These are phyloP conservation scores for Rhodomyrtus tomentosa DNA, from an alignment of 345 rosid genomes.

Conservation along the genomic window DNA sequence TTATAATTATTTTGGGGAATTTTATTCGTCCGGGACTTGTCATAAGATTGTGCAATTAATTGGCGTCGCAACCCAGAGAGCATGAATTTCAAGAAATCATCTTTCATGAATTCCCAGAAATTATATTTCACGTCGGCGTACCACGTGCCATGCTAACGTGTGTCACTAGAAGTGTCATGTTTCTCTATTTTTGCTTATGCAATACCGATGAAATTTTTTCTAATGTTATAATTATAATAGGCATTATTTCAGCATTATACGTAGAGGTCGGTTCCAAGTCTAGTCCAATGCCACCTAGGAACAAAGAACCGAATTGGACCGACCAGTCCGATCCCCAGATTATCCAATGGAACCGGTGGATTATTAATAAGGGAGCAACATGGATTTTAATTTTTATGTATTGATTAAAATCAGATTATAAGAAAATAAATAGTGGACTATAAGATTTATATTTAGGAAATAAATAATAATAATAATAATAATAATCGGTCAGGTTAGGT, in stretches of 20 bases:
- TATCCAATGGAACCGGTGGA: no score
- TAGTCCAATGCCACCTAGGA: no score
- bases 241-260: background rate
- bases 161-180: background rate
- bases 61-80: background rate
- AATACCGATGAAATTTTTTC: background rate
- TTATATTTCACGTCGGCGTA: background rate
- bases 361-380: no score
- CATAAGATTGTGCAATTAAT: background rate
- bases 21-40: background rate
- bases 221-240: background rate
- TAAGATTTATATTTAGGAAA: no score
- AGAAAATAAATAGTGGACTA: no score
- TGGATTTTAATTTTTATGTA: no score
- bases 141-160: background rate
- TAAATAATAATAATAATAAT: no score
- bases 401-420: no score
- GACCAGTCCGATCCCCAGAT: no score
- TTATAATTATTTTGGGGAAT: background rate
- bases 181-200: background rate
- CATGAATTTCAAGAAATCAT: background rate
- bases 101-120: background rate
- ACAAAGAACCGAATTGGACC: no score
- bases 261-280: no score
- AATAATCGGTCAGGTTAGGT: no score